phyloP scores from a whole-genome alignment of 2,329 filamentous ascomycete genomes.

The Lachnellula willkommii region DNA sequence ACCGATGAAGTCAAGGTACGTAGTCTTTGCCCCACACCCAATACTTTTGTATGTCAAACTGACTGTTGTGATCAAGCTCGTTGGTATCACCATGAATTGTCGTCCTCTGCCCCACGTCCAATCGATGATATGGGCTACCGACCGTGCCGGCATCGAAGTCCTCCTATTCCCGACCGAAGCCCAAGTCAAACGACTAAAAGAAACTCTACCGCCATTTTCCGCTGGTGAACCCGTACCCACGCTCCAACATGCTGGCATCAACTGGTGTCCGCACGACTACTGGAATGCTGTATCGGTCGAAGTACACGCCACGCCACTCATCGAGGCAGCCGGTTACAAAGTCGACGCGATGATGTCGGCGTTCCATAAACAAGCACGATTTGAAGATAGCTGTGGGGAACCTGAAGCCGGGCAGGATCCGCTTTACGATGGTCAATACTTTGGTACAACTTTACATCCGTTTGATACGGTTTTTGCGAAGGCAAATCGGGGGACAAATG shows the following conservation, averaged over 20 bases:
- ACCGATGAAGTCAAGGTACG: constrained; percentile 21
- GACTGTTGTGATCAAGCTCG: constrained; percentile 6
- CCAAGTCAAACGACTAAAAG: not conserved
- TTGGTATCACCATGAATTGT: constrained; percentile 19
- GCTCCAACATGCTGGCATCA: constrained; percentile 10
- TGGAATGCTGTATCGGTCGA: constrained; percentile 10
- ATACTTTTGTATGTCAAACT: too few relatives aligned
- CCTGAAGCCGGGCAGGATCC: constrained; percentile 6
- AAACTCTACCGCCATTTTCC: not conserved
- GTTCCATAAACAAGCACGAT: constrained; percentile 12
- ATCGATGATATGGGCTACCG: constrained; percentile 23
- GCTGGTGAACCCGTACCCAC: not conserved
- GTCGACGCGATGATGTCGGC: constrained; percentile 18
- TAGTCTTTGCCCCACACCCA: not conserved
- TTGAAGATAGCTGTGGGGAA: constrained; percentile 5
- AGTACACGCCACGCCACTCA: constrained; percentile 7
- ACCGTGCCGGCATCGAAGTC: constrained; percentile 11
- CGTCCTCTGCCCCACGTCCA: constrained; percentile 16
- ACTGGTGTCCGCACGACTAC: constrained; percentile 13
- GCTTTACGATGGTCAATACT: constrained; percentile 14
- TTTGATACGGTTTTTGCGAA: constrained; percentile 21
- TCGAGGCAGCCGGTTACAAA: constrained; percentile 14
- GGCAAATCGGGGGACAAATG: constrained; percentile 15
- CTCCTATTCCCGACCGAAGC: constrained; percentile 9
- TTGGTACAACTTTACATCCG: constrained; percentile 18